Conservation (phyloP, 352 stramenopile genomes). For the Globisporangium sylvaticum region DNA sequence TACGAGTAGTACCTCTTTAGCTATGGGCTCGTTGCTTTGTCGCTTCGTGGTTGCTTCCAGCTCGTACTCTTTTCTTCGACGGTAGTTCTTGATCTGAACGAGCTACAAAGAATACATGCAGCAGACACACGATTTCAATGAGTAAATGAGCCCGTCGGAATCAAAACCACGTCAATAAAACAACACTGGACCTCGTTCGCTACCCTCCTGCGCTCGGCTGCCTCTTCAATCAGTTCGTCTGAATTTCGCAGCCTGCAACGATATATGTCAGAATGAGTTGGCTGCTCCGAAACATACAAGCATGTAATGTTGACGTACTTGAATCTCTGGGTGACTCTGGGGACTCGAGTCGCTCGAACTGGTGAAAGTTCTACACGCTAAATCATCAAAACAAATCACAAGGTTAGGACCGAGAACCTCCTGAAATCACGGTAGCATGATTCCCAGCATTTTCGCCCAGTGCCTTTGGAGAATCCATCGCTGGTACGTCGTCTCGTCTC, state of each 20-base stretch:
- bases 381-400: not conserved
- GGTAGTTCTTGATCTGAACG: conserved; percentile 3
- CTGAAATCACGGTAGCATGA: not conserved
- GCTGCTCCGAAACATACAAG: not conserved
- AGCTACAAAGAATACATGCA: not conserved
- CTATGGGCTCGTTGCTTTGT: not conserved
- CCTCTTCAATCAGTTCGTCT: conserved; percentile 27
- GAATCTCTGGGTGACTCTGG: conserved; percentile 5
- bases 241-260: conserved; percentile 23
- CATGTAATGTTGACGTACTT: conserved; percentile 11
- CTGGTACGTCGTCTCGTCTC: not conserved
- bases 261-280: not conserved
- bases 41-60: not conserved
- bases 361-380: conserved; percentile 5
- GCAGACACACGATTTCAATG: not conserved
- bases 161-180: not conserved
- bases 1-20: not conserved
- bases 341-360: not conserved
- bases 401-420: not conserved
- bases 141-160: not conserved
- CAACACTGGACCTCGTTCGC: conserved; percentile 23
- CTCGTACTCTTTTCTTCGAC: conserved; percentile 6
- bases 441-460: not conserved
- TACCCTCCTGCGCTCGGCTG: conserved; percentile 20
- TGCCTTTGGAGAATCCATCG: not conserved